These are phyloP conservation scores for Ophiognomonia clavigignenti-juglandacearum DNA, from an alignment of 2,329 filamentous ascomycete genomes.

Conservation along the genomic window DNA sequence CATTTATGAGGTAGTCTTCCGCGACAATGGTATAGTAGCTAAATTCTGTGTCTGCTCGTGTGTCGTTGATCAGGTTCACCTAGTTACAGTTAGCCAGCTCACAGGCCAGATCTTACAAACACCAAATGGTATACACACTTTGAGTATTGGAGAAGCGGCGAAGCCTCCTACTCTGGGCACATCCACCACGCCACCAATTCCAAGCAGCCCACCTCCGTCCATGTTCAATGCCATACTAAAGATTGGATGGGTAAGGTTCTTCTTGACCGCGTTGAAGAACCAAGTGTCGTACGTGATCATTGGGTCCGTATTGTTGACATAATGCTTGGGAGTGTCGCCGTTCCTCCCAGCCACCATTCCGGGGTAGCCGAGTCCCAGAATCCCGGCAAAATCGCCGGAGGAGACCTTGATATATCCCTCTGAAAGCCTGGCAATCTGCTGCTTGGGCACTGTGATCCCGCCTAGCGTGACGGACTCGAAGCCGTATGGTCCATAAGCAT, in stretches of 20 bases:
- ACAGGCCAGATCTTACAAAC: accelerated
- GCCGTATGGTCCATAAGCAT: constrained; percentile 6
- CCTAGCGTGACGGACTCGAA: constrained; percentile 6
- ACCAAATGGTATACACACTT: background rate
- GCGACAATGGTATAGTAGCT: constrained; percentile 14
- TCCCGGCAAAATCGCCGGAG: constrained; percentile 8
- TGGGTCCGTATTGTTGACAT: background rate
- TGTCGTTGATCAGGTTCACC: constrained; percentile 5
- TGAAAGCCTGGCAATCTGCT: constrained; percentile 10
- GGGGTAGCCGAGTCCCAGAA: constrained; percentile 12
- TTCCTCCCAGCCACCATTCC: constrained; percentile 9
- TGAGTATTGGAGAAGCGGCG: constrained; percentile 6
- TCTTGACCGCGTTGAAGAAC: constrained; percentile 9
- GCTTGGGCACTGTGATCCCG: background rate
- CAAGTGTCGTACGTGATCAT: constrained; percentile 7
- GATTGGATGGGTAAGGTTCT: constrained; percentile 4
- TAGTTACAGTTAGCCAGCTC: background rate
- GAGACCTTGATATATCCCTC: constrained; percentile 1
- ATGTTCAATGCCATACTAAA: constrained; percentile 14
- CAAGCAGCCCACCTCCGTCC: constrained; percentile 7
- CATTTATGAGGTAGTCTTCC: constrained; percentile 11
- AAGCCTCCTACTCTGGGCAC: constrained; percentile 5
- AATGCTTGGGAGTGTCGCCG: background rate
- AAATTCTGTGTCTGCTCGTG: constrained; percentile 1
- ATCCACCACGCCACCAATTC: constrained; percentile 7